Evolutionary conservation across 768 basidiomycete species (phyloP).

Genomic region (Boletus vinaceobasis): DNA sequence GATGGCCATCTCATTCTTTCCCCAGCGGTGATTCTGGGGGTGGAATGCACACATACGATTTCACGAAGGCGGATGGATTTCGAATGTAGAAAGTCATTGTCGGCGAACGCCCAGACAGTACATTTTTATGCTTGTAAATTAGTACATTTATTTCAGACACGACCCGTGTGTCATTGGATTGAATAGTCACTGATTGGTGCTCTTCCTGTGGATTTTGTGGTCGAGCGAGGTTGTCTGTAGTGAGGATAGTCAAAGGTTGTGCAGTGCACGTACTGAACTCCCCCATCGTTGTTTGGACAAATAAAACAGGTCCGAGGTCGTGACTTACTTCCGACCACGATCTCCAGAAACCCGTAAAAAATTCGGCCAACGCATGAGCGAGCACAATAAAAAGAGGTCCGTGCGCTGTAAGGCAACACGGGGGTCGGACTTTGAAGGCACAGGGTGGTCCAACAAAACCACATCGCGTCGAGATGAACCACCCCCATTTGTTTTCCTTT

Average conservation of each 20-base stretch:
- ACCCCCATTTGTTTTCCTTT: slow-evolving; percentile 31
- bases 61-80: slow-evolving; percentile 20
- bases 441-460: slow-evolving; percentile 38
- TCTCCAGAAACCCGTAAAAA: slow-evolving; percentile 10
- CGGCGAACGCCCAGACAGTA: background rate
- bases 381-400: slow-evolving; percentile 31
- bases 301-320: slow-evolving; percentile 21
- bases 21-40: slow-evolving; percentile 49
- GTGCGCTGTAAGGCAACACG: slow-evolving; percentile 33
- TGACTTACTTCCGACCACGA: slow-evolving; percentile 10
- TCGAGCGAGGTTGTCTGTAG: background rate
- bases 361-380: slow-evolving; percentile 21
- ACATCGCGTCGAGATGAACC: slow-evolving; percentile 39
- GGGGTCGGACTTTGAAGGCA: slow-evolving; percentile 38
- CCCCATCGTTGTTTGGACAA: slow-evolving; percentile 29
- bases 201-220: background rate
- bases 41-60: slow-evolving; percentile 45
- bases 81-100: slow-evolving; percentile 10
- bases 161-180: background rate
- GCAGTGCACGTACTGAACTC: background rate
- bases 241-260: background rate
- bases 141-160: slow-evolving; percentile 1
- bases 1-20: slow-evolving; percentile 19
- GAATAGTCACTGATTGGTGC: background rate
- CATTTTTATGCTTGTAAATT: slow-evolving; percentile 10